Base-by-base conservation (phyloP, 1,284 basidiomycete genomes). In the Sporisorium graminicola region DNA sequence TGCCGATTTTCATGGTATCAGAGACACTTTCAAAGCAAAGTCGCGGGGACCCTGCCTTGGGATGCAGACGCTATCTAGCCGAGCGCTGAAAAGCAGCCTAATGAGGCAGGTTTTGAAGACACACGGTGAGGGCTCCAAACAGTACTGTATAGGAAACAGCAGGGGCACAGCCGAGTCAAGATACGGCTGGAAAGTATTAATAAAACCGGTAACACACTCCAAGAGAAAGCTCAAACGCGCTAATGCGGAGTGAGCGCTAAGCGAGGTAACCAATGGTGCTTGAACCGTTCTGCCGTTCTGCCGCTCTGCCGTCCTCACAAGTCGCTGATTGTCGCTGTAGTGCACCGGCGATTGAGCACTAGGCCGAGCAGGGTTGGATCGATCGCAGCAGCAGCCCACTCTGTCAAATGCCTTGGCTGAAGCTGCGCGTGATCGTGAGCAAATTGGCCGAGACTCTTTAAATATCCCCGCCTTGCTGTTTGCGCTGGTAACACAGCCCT, bases 141-240 rank as follows among this genome's bases (percentile, higher is more conserved):
- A 16, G 13, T 8, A 18, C 16, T 18, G 16, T 35, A 35, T 12
- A 35, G 9, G n/a, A n/a, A n/a, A n/a, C 33, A 40, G 24, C 37
- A 40, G 18, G 37, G 16, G 37, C 5, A n/a, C 37, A 40, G 37
- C 37, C 37, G 37, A 40, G 37, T 18, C n/a, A 18, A 40, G 37
- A 40, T 40, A 40, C 37, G 16, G 3, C 5, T 5, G 37, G n/a
- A 40, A 18, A 40, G 18, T 2, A 35, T 13, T 31, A n/a, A n/a
- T n/a, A n/a, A n/a, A n/a, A n/a, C n/a, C n/a, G n/a, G n/a, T n/a
- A n/a, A n/a, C n/a, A n/a, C n/a, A n/a, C n/a, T n/a, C n/a, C n/a
- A n/a, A 14, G 13, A 35, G 16, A 20, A 51, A 51, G 49, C 18
- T 24, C 43, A 55, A 46, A 42, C 54, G 54, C 54, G 54, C 54